Conservation (phyloP, 1,284 basidiomycete species). For the Cutaneotrichosporon dermatis region DNA sequence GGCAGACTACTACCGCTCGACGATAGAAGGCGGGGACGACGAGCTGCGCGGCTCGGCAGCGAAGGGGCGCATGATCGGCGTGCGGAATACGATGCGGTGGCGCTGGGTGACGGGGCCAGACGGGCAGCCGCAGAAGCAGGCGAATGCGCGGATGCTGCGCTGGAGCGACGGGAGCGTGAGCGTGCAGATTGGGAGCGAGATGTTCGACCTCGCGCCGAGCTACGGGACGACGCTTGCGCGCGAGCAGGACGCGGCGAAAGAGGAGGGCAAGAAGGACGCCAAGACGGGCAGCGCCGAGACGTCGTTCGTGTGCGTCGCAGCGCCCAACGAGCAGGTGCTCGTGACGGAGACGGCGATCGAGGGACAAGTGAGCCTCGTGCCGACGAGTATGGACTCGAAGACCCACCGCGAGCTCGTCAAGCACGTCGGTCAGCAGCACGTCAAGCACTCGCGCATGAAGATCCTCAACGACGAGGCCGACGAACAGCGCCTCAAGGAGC, state of each 20-base stretch:
- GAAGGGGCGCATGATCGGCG: slow-evolving; percentile 43
- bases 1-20: slow-evolving; percentile 37
- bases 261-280: slow-evolving; percentile 15
- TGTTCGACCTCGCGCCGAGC: slow-evolving; percentile 46
- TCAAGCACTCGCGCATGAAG: slow-evolving; percentile 43
- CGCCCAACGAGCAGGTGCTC: slow-evolving; percentile 31
- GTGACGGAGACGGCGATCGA: slow-evolving; percentile 40
- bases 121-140: slow-evolving; percentile 32
- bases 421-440: slow-evolving; percentile 42
- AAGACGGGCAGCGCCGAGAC: slow-evolving; percentile 13
- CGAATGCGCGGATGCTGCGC: slow-evolving; percentile 44
- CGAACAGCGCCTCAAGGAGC: slow-evolving; percentile 24
- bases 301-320: slow-evolving; percentile 34
- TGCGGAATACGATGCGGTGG: slow-evolving; percentile 48
- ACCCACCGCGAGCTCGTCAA: slow-evolving; percentile 45
- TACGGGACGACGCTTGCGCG: slow-evolving; percentile 31
- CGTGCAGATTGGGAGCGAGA: slow-evolving; percentile 44
- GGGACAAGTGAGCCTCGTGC: slow-evolving; percentile 39
- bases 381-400: slow-evolving; percentile 39
- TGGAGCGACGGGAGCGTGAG: slow-evolving; percentile 49
- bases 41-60: slow-evolving; percentile 27
- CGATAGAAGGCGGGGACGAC: slow-evolving; percentile 28
- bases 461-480: slow-evolving; percentile 39
- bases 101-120: slow-evolving; percentile 41
- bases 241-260: slow-evolving; percentile 6